phyloP scores from a whole-genome alignment of 148 eudicot genomes.

The Camellia granthamiana region DNA sequence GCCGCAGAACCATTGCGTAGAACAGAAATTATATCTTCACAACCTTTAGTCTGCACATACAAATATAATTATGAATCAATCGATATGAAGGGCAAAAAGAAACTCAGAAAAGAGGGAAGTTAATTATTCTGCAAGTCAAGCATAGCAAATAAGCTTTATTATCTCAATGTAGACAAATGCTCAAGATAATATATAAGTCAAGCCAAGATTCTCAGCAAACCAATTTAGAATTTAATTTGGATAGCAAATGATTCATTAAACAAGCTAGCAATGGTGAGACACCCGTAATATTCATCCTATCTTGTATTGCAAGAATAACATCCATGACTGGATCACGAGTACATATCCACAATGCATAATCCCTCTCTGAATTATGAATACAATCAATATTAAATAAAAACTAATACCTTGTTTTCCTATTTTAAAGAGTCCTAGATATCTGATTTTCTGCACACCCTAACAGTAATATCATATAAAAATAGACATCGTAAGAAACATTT shows the following conservation, averaged over 20 bases:
- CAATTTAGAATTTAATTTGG: not conserved
- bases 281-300: not conserved
- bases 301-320: not conserved
- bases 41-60: slow-evolving; percentile 40
- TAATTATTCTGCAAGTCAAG: not conserved
- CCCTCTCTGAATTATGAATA: not conserved
- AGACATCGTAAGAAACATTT: not conserved
- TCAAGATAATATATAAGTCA: not conserved
- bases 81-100: not conserved
- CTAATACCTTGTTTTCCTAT: not conserved
- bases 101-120: not conserved
- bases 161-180: slow-evolving; percentile 2
- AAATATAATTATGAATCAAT: slow-evolving; percentile 8
- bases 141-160: not conserved
- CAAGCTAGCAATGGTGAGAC: not conserved
- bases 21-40: slow-evolving; percentile 47
- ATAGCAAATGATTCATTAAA: not conserved
- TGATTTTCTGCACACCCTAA: not conserved
- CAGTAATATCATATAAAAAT: not conserved
- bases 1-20: slow-evolving; percentile 61
- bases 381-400: not conserved
- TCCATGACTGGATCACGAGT: not conserved
- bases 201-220: not conserved
- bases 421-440: not conserved
- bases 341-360: not conserved